Evolutionary conservation across 768 basidiomycete genomes (phyloP).

Genomic region (Chiua virens): DNA sequence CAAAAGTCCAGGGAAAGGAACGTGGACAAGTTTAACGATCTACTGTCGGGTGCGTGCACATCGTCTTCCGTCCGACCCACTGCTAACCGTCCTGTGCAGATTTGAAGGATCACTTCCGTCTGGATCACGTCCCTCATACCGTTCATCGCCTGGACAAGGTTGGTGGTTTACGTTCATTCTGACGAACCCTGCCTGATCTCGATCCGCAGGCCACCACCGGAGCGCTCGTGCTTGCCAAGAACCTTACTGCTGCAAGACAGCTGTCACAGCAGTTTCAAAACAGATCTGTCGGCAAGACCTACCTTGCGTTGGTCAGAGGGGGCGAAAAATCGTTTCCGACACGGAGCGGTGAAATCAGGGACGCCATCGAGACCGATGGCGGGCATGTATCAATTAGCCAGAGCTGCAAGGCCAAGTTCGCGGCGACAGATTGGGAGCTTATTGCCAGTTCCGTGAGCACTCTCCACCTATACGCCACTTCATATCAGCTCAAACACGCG

Average conservation of each 20-base stretch:
- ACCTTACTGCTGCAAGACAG: slow-evolving; percentile 41
- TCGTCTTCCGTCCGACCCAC: slow-evolving; percentile 3
- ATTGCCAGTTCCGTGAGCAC: slow-evolving; percentile 55
- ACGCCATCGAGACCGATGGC: slow-evolving; percentile 37
- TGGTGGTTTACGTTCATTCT: neutral
- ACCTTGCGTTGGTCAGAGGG: slow-evolving; percentile 63
- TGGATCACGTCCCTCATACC: slow-evolving; percentile 41
- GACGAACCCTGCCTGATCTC: neutral
- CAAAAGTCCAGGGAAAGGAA: slow-evolving; percentile 23
- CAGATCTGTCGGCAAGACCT: slow-evolving; percentile 52
- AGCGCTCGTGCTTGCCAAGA: slow-evolving; percentile 54
- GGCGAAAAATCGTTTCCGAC: slow-evolving; percentile 45
- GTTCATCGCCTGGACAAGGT: slow-evolving; percentile 74
- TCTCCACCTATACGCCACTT: slow-evolving; percentile 11
- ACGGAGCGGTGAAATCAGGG: slow-evolving; percentile 43
- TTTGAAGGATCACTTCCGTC: slow-evolving; percentile 29
- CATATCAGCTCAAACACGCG: slow-evolving; percentile 26
- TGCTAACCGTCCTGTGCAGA: slow-evolving; percentile 19
- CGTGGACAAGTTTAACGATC: slow-evolving; percentile 36
- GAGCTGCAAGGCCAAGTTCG: slow-evolving; percentile 34
- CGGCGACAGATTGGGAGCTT: slow-evolving; percentile 53
- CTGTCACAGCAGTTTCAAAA: slow-evolving; percentile 55
- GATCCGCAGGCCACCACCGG: slow-evolving; percentile 58
- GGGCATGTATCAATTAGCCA: slow-evolving; percentile 44
- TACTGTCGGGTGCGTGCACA: slow-evolving; percentile 34